These are phyloP conservation scores for Tricharina praecox DNA, from an alignment of 495 filamentous ascomycete genomes.

Conservation along the genomic window DNA sequence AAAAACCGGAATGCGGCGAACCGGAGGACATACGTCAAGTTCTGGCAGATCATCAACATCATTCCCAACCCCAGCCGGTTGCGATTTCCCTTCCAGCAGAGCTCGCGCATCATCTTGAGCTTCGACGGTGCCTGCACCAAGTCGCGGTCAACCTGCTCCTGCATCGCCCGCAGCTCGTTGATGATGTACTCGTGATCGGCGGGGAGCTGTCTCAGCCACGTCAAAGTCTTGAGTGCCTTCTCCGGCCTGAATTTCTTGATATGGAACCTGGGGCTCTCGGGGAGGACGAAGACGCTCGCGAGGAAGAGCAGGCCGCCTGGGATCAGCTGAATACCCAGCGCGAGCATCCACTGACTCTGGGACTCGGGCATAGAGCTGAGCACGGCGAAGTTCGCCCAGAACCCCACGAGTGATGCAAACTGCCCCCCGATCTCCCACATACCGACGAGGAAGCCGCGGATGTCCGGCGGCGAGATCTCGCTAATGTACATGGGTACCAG, in stretches of 20 bases:
- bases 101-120: slow-evolving; percentile 5
- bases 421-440: slow-evolving; percentile 41
- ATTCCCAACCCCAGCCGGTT: slow-evolving; percentile 24
- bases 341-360: slow-evolving; percentile 38
- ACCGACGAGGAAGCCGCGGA: slow-evolving; percentile 38
- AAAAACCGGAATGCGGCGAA: no score
- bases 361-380: not conserved
- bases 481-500: slow-evolving; percentile 35
- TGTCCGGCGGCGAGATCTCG: slow-evolving; percentile 41
- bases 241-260: slow-evolving; percentile 34
- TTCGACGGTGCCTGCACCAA: slow-evolving; percentile 2
- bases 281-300: slow-evolving; percentile 32
- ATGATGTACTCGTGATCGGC: slow-evolving; percentile 23
- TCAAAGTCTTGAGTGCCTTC: slow-evolving; percentile 30
- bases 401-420: slow-evolving; percentile 37
- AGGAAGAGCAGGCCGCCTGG: slow-evolving; percentile 36
- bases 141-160: slow-evolving; percentile 18
- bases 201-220: slow-evolving; percentile 28
- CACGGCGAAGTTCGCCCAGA: slow-evolving; percentile 42
- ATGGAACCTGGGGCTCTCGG: slow-evolving; percentile 42
- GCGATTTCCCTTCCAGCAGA: slow-evolving; percentile 13
- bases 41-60: slow-evolving; percentile 34
- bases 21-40: slow-evolving; percentile 24
- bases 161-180: slow-evolving; percentile 24
- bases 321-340: slow-evolving; percentile 40